Conservation (phyloP, 169 alveolate species). For the Cryptosporidium tyzzeri region DNA sequence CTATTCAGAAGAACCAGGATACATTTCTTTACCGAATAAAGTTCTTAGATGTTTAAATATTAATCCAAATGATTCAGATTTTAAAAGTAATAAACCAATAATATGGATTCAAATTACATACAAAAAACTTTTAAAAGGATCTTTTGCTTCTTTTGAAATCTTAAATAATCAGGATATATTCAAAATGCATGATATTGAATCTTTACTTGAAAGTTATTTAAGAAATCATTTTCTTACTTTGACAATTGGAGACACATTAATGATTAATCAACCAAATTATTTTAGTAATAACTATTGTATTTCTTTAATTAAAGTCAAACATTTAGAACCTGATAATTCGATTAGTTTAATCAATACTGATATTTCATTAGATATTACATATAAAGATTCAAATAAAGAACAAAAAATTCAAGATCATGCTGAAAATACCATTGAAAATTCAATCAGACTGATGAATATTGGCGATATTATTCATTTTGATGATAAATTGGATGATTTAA, state of each 20-base stretch:
- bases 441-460: not conserved
- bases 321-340: constrained; percentile 52
- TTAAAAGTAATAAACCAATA: not conserved
- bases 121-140: constrained; percentile 20
- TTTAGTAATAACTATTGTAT: not conserved
- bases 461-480: not conserved
- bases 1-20: constrained; percentile 35
- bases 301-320: constrained; percentile 28
- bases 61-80: not conserved
- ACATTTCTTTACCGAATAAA: constrained; percentile 47
- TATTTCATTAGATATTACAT: constrained; percentile 10
- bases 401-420: not conserved
- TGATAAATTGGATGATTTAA: not conserved
- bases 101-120: constrained; percentile 44
- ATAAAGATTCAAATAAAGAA: not conserved
- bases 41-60: constrained; percentile 49
- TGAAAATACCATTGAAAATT: not conserved
- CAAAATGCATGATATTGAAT: constrained; percentile 26
- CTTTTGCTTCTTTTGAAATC: constrained; percentile 54
- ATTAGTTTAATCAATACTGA: constrained; percentile 58
- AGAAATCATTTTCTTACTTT: constrained; percentile 47
- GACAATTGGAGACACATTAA: constrained; percentile 50
- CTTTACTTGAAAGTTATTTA: constrained; percentile 36
- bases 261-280: constrained; percentile 13
- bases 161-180: constrained; percentile 30